Evolutionary conservation across 2,329 filamentous ascomycete species (phyloP).

Genomic region (Gaeumannomyces tritici): DNA sequence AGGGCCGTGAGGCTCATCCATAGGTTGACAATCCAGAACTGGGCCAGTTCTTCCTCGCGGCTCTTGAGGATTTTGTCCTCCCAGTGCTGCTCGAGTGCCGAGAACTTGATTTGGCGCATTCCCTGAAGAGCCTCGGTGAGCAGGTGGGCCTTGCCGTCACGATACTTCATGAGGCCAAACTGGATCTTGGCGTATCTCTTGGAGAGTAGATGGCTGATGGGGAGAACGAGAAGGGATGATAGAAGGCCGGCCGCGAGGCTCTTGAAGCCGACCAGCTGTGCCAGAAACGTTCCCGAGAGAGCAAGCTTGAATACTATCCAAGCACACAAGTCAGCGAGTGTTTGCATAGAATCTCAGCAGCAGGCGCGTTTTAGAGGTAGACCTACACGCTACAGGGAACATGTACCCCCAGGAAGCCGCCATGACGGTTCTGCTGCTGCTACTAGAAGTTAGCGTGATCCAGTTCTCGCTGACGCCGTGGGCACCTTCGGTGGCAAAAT

Average conservation of each 20-base stretch:
- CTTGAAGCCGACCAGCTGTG: constrained; percentile 20
- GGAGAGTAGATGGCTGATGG: constrained; percentile 18
- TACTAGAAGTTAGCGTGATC: constrained; percentile 4
- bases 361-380: background rate
- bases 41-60: constrained; percentile 22
- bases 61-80: constrained; percentile 22
- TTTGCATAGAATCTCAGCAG: background rate
- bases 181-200: constrained; percentile 20
- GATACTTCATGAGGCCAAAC: constrained; percentile 23
- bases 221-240: constrained; percentile 17
- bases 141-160: constrained; percentile 23
- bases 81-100: constrained; percentile 23
- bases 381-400: constrained; percentile 17
- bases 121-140: constrained; percentile 25
- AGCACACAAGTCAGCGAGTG: background rate
- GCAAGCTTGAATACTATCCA: constrained; percentile 19
- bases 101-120: constrained; percentile 28
- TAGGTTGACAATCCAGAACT: constrained; percentile 20
- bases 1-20: constrained; percentile 20
- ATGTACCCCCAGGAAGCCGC: constrained; percentile 23
- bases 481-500: no score
- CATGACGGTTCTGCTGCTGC: constrained; percentile 18
- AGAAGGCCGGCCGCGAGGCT: constrained; percentile 19
- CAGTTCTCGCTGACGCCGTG: background rate
- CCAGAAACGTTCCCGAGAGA: constrained; percentile 19